Base-by-base conservation (phyloP, 305 asterid genomes). In the Andrographis paniculata region DNA sequence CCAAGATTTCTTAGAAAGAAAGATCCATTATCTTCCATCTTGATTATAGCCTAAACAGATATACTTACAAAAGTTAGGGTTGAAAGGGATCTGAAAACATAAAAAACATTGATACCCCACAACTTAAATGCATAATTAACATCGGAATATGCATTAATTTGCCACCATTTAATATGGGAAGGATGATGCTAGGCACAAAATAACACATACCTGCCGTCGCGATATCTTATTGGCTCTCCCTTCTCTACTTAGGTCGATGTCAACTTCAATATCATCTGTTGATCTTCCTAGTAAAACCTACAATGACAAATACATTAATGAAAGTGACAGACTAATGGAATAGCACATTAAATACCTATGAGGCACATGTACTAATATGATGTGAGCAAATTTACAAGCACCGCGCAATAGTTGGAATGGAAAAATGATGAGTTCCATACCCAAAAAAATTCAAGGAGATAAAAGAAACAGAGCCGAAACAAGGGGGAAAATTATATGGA, bases 221-320 rank as follows among this genome's bases (percentile, higher is more conserved):
- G 99, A 91, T 58, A 91, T 77, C 72, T 79, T 87, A 72, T 91
- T 87, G 51, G 99, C 99, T 52, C 74, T 79, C 22, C 99, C 96
- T 80, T 87, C 99, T 81, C 73, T 75, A 44, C 91, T 68, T 56
- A 92, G 66, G 74, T 92, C 96, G 69, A 92, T 79, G 66, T 87
- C 99, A 56, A 92, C 95, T 44, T 75, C 78, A 58, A 62, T 48
- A 63, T 84, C 99, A 53, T 84, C 94, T 1, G 99, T 87, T 20
- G 99, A 77, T 73, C 99, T 87, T 72, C 99, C 99, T 52, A 91
- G 87, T 50, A 77, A 56, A 58, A 87, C 87, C 99, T 91, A 64
- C 57, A 66, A 69, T 55, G 24, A n/a, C 0, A 39, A 53, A 53
- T 45, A 47, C 42, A 55, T 21, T 14, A 43, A 45, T 37, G 46